These are phyloP conservation scores for Daldinia caldariorum DNA, from an alignment of 495 filamentous ascomycete species.

Conservation along the genomic window DNA sequence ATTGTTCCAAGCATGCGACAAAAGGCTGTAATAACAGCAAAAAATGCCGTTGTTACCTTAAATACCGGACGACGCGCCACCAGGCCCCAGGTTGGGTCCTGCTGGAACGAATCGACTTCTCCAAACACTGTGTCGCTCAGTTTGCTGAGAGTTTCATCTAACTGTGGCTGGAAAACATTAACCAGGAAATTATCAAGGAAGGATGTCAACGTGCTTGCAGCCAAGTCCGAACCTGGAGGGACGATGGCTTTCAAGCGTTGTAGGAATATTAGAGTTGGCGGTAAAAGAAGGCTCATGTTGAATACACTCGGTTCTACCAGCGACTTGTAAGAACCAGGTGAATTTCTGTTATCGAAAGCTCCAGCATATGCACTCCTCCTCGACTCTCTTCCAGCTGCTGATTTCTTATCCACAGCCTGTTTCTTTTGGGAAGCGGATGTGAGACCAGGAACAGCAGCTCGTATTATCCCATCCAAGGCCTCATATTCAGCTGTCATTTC, in stretches of 20 bases:
- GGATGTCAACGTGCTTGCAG: slow-evolving; percentile 85
- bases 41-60: slow-evolving; percentile 90
- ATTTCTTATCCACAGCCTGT: slow-evolving; percentile 59
- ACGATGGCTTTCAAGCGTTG: slow-evolving; percentile 92
- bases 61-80: slow-evolving; percentile 87
- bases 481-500: slow-evolving; percentile 85
- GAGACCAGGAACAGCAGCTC: slow-evolving; percentile 89
- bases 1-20: slow-evolving; percentile 95
- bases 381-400: slow-evolving; percentile 49
- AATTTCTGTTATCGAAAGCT: slow-evolving; percentile 74
- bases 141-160: slow-evolving; percentile 94
- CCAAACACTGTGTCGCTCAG: slow-evolving; percentile 83
- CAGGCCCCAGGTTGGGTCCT: slow-evolving; percentile 82
- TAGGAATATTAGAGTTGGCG: slow-evolving; percentile 92
- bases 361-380: slow-evolving; percentile 59
- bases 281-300: slow-evolving; percentile 94
- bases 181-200: slow-evolving; percentile 98
- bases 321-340: slow-evolving; percentile 66
- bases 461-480: slow-evolving; percentile 88
- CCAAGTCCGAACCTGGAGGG: slow-evolving; percentile 82
- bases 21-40: slow-evolving; percentile 84
- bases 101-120: slow-evolving; percentile 85
- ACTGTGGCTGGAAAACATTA: slow-evolving; percentile 95
- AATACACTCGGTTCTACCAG: slow-evolving; percentile 96
- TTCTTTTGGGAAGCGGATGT: slow-evolving; percentile 78